Evolutionary conservation across 2,329 filamentous ascomycete genomes (phyloP).

Genomic region (Claviceps purpurea): DNA sequence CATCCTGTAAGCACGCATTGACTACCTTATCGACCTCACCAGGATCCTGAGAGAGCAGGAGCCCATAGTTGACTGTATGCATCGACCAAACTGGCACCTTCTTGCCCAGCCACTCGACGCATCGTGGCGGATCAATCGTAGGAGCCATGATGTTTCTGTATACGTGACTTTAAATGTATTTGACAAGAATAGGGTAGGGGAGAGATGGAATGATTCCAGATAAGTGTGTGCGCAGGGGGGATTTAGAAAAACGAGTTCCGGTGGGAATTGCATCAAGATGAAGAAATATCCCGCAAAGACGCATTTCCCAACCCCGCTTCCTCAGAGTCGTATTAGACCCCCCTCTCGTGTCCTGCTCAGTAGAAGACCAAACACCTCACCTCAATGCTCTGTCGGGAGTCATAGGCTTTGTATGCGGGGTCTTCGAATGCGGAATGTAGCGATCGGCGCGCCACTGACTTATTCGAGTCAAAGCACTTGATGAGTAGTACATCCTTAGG

Average conservation of each 20-base stretch:
- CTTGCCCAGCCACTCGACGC: slow-evolving; percentile 35
- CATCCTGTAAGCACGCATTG: slow-evolving; percentile 33
- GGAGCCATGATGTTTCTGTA: slow-evolving; percentile 20
- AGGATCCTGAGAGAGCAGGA: slow-evolving; percentile 39
- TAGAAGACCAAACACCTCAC: slow-evolving; percentile 51
- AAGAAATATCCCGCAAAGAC: background rate
- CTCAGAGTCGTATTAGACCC: background rate
- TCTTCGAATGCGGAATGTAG: slow-evolving; percentile 42
- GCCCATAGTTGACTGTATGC: slow-evolving; percentile 38
- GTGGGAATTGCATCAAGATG: too few relatives aligned
- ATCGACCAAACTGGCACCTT: slow-evolving; percentile 36
- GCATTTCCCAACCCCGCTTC: background rate
- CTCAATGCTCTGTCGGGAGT: slow-evolving; percentile 49
- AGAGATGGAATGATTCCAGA: too few relatives aligned
- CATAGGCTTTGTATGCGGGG: slow-evolving; percentile 36
- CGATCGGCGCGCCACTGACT: slow-evolving; percentile 35
- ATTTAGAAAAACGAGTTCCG: too few relatives aligned
- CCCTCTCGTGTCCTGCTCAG: slow-evolving; percentile 15
- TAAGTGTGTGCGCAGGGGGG: too few relatives aligned
- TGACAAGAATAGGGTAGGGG: too few relatives aligned
- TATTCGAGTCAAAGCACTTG: slow-evolving; percentile 51
- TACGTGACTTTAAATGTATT: background rate
- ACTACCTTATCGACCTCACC: slow-evolving; percentile 38
- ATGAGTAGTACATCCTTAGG: slow-evolving; percentile 43
- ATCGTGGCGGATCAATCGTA: slow-evolving; percentile 26